Base-by-base conservation (phyloP, 2,329 filamentous ascomycete genomes). In the Penicillium paneum region DNA sequence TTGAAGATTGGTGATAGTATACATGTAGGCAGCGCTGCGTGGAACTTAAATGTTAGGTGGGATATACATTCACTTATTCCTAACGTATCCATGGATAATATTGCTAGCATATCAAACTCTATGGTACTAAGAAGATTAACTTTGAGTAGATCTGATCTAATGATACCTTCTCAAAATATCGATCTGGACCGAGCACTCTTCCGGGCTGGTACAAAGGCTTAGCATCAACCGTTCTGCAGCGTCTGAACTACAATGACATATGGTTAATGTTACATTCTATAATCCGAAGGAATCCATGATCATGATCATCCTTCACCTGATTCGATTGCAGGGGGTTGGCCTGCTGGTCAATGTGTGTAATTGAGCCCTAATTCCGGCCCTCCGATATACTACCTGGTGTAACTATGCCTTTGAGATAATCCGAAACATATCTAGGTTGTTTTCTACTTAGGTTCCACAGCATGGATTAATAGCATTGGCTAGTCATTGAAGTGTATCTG, bases 311-410 rank as follows among this genome's bases (percentile, higher is more conserved):
- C n/a, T 49, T 21, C 29, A 24, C 35, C 36, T 53, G 50, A 53
- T 36, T 34, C 4, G 8, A 3, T 39, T 49, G 43, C 50, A 53
- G 36, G 49, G 44, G 36, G 42, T 53, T 39, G 21, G 24, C 11
- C 17, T 34, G 44, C n/a, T 43, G 24, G 19, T 35, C 13, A 19
- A 49, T n/a, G 24, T 34, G 28, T 34, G 43, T 17, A 53, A 41
- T 41, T 21, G 21, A 53, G 36, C 21, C 28, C 36, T 41, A 53
- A 35, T 39, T 48, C 50, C 50, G 50, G 44, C n/a, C 36, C 26
- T 53, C 50, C 50, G 50, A 49, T 31, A 48, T 45, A 34, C 42
- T 24, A 34, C 12, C 44, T 42, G n/a, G 50, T 53, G 50, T 53
- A 53, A 53, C 50, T 35, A 39, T 5, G 13, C 13, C 8, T 29